Evolutionary conservation across 2,329 filamentous ascomycete genomes (phyloP).

Genomic region (Neofusicoccum sp.): DNA sequence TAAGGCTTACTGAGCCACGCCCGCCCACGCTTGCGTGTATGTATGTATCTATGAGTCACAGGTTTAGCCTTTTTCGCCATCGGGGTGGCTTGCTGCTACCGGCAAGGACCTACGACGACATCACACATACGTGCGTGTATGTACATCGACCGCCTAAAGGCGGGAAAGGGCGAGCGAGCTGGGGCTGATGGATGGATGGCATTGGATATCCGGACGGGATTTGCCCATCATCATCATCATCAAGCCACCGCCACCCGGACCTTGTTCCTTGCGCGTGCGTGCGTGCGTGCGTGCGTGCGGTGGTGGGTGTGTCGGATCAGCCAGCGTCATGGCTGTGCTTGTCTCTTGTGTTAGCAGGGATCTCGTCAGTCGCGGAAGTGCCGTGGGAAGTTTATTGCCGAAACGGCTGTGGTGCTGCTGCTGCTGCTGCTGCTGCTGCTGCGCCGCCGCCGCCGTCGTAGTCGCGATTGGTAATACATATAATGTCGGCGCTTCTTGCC

Average conservation of each 20-base stretch:
- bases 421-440: neutral
- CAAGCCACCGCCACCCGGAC: neutral
- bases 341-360: neutral
- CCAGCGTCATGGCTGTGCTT: slow-evolving; percentile 6
- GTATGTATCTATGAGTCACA: neutral
- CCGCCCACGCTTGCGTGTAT: neutral
- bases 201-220: too few species aligned
- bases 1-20: too few species aligned
- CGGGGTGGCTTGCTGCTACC: neutral
- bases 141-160: too few species aligned
- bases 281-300: neutral
- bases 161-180: too few species aligned
- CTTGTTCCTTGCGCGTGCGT: neutral
- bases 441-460: neutral
- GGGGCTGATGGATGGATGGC: too few species aligned
- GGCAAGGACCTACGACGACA: neutral
- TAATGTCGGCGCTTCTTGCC: neutral
- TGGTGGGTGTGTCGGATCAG: neutral
- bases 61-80: neutral
- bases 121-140: neutral
- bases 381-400: neutral
- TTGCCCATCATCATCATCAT: neutral
- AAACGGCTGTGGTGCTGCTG: neutral
- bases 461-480: neutral
- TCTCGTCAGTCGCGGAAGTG: neutral